Conservation (phyloP, 305 asterid species). For the Lippia alba region DNA sequence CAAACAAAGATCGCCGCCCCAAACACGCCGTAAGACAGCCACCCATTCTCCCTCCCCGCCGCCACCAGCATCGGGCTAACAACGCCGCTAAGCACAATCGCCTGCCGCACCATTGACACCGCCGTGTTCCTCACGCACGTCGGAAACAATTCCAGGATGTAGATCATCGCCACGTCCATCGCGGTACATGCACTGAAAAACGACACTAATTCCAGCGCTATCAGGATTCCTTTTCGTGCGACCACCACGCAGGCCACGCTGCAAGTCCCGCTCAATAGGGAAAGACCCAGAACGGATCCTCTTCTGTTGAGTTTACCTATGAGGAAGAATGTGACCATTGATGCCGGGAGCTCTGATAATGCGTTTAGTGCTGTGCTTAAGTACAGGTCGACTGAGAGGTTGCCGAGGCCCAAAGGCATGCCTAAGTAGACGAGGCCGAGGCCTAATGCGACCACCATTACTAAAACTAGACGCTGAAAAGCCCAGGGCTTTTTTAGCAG, state of each 20-base stretch:
- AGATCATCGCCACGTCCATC: conserved; percentile 35
- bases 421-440: conserved; percentile 49
- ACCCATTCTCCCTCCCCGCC: conserved; percentile 30
- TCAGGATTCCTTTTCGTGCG: conserved; percentile 11
- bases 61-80: conserved; percentile 46
- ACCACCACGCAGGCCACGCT: conserved; percentile 40
- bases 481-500: conserved; percentile 35
- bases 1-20: conserved; percentile 39
- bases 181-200: conserved; percentile 44
- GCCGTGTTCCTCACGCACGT: conserved; percentile 53
- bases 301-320: conserved; percentile 42
- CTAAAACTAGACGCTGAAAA: conserved; percentile 29
- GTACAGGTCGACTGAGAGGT: conserved; percentile 42
- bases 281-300: conserved; percentile 39
- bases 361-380: conserved; percentile 51
- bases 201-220: conserved; percentile 39
- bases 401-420: conserved; percentile 51
- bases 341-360: conserved; percentile 38
- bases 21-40: conserved; percentile 42
- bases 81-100: conserved; percentile 42
- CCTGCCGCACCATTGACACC: conserved; percentile 47
- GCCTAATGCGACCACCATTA: conserved; percentile 43
- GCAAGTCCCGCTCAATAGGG: conserved; percentile 44
- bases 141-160: conserved; percentile 50
- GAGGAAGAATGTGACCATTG: conserved; percentile 35